A percentile compares a stretch with the other conserved stretches of the same genome.
These are phyloP conservation scores for Cucurbita argyrosperma DNA, from an alignment of 306 rosid species.

Conservation along the genomic window DNA sequence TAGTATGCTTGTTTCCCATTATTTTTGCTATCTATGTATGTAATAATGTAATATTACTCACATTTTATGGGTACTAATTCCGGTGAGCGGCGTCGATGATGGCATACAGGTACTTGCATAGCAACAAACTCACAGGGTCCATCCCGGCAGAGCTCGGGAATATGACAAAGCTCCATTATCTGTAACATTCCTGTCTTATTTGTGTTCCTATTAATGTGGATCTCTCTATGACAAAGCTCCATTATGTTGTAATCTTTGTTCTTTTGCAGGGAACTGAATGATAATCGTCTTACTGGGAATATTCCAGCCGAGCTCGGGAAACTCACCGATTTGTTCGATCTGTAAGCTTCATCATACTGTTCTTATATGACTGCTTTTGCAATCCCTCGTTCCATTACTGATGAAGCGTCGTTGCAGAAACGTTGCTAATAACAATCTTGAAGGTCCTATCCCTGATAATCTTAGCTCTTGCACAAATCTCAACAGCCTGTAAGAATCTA, in stretches of 20 bases:
- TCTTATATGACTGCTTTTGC: background rate
- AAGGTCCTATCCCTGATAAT: conserved; percentile 68
- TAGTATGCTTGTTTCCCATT: background rate
- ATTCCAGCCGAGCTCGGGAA: conserved; percentile 96
- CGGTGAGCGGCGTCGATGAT: background rate
- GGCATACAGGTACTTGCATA: conserved; percentile 70
- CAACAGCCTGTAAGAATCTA: conserved; percentile 70
- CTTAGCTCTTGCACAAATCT: conserved; percentile 84
- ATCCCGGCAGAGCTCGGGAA: conserved; percentile 90
- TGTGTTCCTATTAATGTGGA: background rate
- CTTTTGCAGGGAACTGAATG: conserved; percentile 60
- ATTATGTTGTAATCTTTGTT: conserved; percentile 27
- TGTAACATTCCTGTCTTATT: conserved; percentile 28
- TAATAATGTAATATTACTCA: background rate
- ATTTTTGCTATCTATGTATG: background rate
- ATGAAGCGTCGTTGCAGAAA: conserved; percentile 33
- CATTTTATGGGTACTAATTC: background rate
- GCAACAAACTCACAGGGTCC: conserved; percentile 72
- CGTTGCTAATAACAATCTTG: conserved; percentile 76
- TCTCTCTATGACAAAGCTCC: conserved; percentile 63
- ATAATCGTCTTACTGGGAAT: conserved; percentile 58
- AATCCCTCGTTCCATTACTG: background rate
- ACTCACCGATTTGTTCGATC: conserved; percentile 73
- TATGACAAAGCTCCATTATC: conserved; percentile 89
- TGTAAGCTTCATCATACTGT: conserved; percentile 38